Conservation (phyloP, 23 red algal species). For the Gracilaria gracilis region DNA sequence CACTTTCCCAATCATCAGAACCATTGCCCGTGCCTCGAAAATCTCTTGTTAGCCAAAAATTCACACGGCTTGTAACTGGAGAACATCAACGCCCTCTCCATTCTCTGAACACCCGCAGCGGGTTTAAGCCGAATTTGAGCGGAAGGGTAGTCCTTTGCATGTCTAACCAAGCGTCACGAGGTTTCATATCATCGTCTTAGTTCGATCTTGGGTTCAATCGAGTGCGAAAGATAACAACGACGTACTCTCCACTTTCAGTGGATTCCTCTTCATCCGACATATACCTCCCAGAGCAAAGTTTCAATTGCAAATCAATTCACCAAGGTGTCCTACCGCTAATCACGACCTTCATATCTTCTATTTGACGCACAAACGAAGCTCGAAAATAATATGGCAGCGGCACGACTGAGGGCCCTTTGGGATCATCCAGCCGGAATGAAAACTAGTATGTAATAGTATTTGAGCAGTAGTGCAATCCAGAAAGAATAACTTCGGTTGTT, state of each 20-base stretch:
- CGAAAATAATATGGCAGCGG: slow-evolving; percentile 39
- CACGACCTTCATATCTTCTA: background rate
- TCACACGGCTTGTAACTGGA: no score
- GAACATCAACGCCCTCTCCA: no score
- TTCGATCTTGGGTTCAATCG: background rate
- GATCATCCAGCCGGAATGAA: slow-evolving; percentile 95
- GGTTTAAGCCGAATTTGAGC: no score
- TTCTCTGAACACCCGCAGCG: no score
- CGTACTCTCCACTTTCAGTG: background rate
- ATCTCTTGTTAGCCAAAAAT: no score
- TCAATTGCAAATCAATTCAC: background rate
- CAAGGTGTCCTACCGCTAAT: background rate
- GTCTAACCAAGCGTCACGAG: background rate
- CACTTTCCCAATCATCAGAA: no score
- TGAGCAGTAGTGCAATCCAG: no score
- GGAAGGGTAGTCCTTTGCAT: no score
- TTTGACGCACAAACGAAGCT: background rate
- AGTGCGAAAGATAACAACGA: background rate
- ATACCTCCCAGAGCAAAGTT: background rate
- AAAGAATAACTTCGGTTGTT: background rate
- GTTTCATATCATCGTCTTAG: background rate
- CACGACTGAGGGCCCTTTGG: slow-evolving; percentile 83
- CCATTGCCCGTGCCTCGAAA: no score
- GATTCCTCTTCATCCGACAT: background rate
- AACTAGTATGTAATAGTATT: slow-evolving; percentile 68